phyloP scores from a whole-genome alignment of 2,329 filamentous ascomycete species.

The Rasamsonia emersonii region DNA sequence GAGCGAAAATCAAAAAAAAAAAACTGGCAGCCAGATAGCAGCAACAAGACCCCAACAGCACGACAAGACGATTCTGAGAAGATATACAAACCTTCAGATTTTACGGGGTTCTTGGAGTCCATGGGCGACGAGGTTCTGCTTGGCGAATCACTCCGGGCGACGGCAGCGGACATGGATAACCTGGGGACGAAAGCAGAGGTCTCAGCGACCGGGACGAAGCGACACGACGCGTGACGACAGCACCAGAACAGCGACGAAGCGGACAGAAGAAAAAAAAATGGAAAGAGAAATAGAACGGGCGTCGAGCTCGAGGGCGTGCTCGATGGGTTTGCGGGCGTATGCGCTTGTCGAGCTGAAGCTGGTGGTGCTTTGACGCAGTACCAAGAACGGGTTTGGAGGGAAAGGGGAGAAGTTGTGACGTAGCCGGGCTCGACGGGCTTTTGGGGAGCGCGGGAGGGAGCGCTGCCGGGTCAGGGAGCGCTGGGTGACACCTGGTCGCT shows the following conservation, averaged over 20 bases:
- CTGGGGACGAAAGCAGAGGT: slow-evolving; percentile 4
- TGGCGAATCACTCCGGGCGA: slow-evolving; percentile 28
- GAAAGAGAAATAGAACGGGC: slow-evolving; percentile 9
- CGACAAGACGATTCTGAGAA: neutral
- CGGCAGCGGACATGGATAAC: slow-evolving; percentile 31
- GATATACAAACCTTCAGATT: slow-evolving; percentile 34
- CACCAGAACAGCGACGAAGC: slow-evolving; percentile 15
- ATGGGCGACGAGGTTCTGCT: slow-evolving; percentile 32
- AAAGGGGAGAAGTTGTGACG: slow-evolving; percentile 26
- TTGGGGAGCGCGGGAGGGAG: slow-evolving; percentile 20
- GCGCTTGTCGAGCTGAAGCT: slow-evolving; percentile 9
- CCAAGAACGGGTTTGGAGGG: slow-evolving; percentile 9
- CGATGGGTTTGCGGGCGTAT: too few relatives aligned
- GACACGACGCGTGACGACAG: slow-evolving; percentile 10
- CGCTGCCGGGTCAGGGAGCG: neutral
- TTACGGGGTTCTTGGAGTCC: slow-evolving; percentile 33
- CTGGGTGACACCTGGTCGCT: neutral
- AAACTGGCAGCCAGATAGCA: neutral
- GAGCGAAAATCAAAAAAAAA: slow-evolving; percentile 8
- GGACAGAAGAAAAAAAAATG: slow-evolving; percentile 7
- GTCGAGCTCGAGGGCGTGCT: too few relatives aligned
- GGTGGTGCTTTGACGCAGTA: slow-evolving; percentile 9
- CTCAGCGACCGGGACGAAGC: slow-evolving; percentile 13
- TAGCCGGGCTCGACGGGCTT: slow-evolving; percentile 26
- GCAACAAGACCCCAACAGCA: slow-evolving; percentile 2